Evolutionary conservation across 179 eudicot species (phyloP), one percentile per base, ranked within the genome.

Genomic region (Beta macrorhiza): DNA sequence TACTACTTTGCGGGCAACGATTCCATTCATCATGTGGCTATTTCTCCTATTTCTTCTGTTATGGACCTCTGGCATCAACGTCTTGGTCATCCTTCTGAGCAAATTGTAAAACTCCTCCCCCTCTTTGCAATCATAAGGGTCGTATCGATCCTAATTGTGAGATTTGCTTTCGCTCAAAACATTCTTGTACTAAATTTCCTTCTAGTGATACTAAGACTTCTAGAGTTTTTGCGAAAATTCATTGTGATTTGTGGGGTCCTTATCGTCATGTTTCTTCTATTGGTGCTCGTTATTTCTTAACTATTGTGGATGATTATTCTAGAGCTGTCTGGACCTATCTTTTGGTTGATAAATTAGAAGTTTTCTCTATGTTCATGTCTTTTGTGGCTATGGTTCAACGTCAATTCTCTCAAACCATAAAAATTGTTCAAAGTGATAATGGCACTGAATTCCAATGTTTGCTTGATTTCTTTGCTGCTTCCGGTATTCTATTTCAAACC

Each of bases 341-440:
- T 12, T 58, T 58, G 62, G 62, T 58, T 0, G 78, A 75, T 57
- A 75, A 74, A 74, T 53, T 44, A 3, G 67, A 75, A 45, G 78
- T 37, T 42, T 57, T 75, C 10, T 1, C 7, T 7, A 37, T 20
- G 16, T 75, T 75, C 9, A 75, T 75, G 67, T 15, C 51, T 0
- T 58, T 32, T 58, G 8, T 58, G 37, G 78, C 67, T 51, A 62
- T 62, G 67, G 67, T 62, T 32, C 37, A 32, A 19, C 25, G n/a
- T 62, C 7, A 62, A 19, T 62, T 62, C 8, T 62, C 67, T 19
- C 7, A n/a, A 62, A n/a, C 67, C 1, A 15, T 58, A 0, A 10
- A 15, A 15, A 16, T 58, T 15, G 15, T 32, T 32, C 37, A 32
- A 32, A 32, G 37, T 32, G 37, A 32, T 32, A 32, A 32, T 32